Conservation (phyloP, 495 filamentous ascomycete genomes). For the Viridothelium virens region DNA sequence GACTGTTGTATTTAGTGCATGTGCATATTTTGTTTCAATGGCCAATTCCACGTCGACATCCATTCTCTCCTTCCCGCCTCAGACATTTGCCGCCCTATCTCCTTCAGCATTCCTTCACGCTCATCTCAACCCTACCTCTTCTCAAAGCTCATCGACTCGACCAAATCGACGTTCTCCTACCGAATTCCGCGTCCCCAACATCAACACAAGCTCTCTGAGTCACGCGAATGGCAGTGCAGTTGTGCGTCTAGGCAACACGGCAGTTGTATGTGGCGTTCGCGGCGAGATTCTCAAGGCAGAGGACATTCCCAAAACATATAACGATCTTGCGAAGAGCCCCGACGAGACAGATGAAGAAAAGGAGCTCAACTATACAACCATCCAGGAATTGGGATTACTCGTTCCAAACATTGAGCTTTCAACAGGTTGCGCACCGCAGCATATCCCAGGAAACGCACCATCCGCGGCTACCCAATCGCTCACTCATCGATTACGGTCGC, state of each 20-base stretch:
- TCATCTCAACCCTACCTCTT: slow-evolving; percentile 52
- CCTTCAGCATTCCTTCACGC: slow-evolving; percentile 83
- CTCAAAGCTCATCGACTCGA: slow-evolving; percentile 51
- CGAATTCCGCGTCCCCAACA: slow-evolving; percentile 58
- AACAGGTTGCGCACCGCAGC: slow-evolving; percentile 79
- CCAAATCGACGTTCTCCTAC: slow-evolving; percentile 68
- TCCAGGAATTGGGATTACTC: slow-evolving; percentile 59
- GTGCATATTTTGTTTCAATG: not conserved
- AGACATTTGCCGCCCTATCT: slow-evolving; percentile 81
- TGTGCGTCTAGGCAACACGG: slow-evolving; percentile 79
- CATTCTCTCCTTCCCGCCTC: slow-evolving; percentile 63
- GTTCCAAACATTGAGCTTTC: slow-evolving; percentile 88
- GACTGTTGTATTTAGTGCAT: too few relatives aligned
- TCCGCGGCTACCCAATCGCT: slow-evolving; percentile 73
- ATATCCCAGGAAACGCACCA: slow-evolving; percentile 69
- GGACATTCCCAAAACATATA: slow-evolving; percentile 51
- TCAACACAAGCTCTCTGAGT: slow-evolving; percentile 72
- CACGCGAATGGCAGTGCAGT: slow-evolving; percentile 86
- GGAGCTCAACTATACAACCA: slow-evolving; percentile 17
- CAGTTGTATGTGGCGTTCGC: slow-evolving; percentile 82
- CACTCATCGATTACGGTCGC: slow-evolving; percentile 62
- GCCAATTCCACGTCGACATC: slow-evolving; percentile 27
- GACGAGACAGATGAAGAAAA: slow-evolving; percentile 15
- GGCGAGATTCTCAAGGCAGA: slow-evolving; percentile 71
- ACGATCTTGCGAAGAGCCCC: slow-evolving; percentile 3